Percentiles rank a stretch among this genome's conserved stretches.
These are phyloP conservation scores for Syzygium syzygioides DNA, from an alignment of 441 rosid species.

Conservation along the genomic window DNA sequence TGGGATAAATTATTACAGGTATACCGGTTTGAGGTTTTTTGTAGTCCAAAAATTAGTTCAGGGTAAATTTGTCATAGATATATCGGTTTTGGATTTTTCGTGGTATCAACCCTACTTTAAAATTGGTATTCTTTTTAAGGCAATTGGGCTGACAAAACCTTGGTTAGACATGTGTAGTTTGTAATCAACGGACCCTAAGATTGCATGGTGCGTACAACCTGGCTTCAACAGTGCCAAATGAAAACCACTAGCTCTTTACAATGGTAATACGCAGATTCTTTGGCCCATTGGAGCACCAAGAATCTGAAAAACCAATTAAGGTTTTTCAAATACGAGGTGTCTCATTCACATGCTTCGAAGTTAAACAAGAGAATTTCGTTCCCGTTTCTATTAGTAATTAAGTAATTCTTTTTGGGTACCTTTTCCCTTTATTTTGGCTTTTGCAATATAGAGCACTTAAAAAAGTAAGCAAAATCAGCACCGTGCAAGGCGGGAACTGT, in stretches of 20 bases:
- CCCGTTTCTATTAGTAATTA: no score
- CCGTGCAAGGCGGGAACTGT: not conserved
- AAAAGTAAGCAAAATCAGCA: not conserved
- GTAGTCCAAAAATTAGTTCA: rapidly evolving
- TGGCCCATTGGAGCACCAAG: not conserved
- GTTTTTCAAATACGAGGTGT: not conserved
- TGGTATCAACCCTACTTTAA: no score
- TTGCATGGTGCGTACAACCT: not conserved
- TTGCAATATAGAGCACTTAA: not conserved
- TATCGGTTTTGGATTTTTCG: no score
- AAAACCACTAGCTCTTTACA: not conserved
- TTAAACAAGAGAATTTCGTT: not conserved
- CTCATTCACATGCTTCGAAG: not conserved
- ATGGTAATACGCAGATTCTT: not conserved
- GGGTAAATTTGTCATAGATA: rapidly evolving
- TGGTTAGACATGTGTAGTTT: not conserved
- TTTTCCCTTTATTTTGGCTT: not conserved
- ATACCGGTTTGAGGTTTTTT: no score
- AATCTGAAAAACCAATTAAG: not conserved
- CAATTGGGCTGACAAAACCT: not conserved
- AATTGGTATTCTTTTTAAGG: no score
- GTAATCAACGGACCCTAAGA: no score
- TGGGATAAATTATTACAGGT: no score
- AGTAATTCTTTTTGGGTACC: not conserved
- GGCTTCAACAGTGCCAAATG: not conserved